phyloP scores from a whole-genome alignment of 2,329 filamentous ascomycete species.

The Anthostomella pinea region DNA sequence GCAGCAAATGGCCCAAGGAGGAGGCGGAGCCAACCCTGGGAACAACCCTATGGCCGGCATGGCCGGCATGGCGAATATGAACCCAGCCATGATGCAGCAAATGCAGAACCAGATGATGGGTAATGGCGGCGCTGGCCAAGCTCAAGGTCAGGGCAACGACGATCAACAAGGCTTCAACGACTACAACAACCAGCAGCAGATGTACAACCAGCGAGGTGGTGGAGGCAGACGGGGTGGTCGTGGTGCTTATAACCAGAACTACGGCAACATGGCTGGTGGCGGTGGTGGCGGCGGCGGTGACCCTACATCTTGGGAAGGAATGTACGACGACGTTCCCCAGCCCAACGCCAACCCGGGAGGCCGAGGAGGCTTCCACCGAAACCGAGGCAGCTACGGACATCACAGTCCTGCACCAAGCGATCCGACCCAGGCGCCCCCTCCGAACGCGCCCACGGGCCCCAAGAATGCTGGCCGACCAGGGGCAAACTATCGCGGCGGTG shows the following conservation, averaged over 20 bases:
- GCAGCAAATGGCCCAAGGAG: conserved; percentile 41
- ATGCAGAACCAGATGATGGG: conserved; percentile 41
- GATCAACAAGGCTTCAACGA: conserved; percentile 26
- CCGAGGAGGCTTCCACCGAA: conserved; percentile 40
- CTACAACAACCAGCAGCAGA: conserved; percentile 26
- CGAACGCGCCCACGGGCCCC: conserved; percentile 88
- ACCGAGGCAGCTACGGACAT: conserved; percentile 35
- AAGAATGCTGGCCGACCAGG: conserved; percentile 92
- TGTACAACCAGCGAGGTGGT: conserved; percentile 28
- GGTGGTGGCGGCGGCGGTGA: conserved; percentile 53
- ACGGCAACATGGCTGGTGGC: conserved; percentile 38
- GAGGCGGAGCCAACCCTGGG: conserved; percentile 32
- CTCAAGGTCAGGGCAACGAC: conserved; percentile 35
- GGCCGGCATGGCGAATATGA: conserved; percentile 42
- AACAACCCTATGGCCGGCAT: conserved; percentile 41
- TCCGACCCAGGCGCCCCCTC: conserved; percentile 53
- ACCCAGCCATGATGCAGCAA: conserved; percentile 57
- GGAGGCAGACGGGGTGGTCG: conserved; percentile 29
- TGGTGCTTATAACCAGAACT: conserved; percentile 36
- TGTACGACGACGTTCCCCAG: conserved; percentile 95
- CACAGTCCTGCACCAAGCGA: no score
- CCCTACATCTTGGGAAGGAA: conserved; percentile 92
- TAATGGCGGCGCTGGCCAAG: conserved; percentile 26
- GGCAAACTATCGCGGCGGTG: conserved; percentile 89
- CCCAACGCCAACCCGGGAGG: conserved; percentile 59